phyloP scores from a whole-genome alignment of 148 eudicot species.

The Rhododendron ferrugineum region DNA sequence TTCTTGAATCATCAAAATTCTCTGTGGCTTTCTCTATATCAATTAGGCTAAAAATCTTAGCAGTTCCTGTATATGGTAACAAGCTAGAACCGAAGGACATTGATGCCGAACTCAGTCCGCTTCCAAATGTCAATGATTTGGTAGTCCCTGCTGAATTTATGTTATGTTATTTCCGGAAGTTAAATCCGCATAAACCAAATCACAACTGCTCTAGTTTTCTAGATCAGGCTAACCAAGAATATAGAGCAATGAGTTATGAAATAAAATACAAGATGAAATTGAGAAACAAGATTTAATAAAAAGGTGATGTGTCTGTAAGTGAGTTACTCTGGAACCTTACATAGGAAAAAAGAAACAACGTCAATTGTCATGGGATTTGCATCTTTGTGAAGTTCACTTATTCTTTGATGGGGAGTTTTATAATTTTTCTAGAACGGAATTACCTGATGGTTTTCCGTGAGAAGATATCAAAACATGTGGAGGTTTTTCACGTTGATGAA shows the following conservation, averaged over 20 bases:
- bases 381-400: neutral
- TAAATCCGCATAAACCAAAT: neutral
- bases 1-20: constrained; percentile 45
- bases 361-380: neutral
- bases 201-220: neutral
- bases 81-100: constrained; percentile 57
- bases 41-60: constrained; percentile 54
- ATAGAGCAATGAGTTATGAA: neutral
- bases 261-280: neutral
- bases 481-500: constrained; percentile 17
- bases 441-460: constrained; percentile 61
- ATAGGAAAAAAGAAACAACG: neutral
- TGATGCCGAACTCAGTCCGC: constrained; percentile 42
- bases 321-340: neutral
- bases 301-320: neutral
- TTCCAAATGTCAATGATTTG: constrained; percentile 38
- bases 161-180: neutral
- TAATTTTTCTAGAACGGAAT: neutral
- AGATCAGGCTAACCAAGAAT: neutral
- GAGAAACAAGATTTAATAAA: neutral
- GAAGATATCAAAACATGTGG: constrained; percentile 36
- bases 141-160: constrained; percentile 42
- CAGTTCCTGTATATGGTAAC: constrained; percentile 56
- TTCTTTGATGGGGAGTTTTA: neutral
- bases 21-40: constrained; percentile 77